Base-by-base conservation (phyloP, 495 filamentous ascomycete genomes). In the Daldinia grandis region DNA sequence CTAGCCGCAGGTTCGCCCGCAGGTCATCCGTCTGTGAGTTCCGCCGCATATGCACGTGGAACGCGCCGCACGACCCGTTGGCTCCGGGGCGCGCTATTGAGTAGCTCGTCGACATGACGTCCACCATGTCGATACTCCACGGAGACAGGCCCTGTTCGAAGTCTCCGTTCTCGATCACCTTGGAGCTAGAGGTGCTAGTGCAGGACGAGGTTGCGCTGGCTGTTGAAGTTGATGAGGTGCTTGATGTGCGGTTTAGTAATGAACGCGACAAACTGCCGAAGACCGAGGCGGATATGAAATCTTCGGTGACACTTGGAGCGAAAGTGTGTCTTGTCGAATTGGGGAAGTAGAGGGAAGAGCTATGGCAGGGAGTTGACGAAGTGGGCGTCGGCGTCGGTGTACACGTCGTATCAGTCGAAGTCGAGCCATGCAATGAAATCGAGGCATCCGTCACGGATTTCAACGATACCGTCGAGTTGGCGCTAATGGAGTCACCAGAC, bases 91-190 rank as follows among this genome's bases (percentile, higher is more conserved):
- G 27, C 0, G 56, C 33, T 1, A 73, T 21, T 0, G 53, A 47
- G 69, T 76, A 76, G 35, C 38, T 44, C 17, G 75, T 76, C 44
- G 72, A 75, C 69, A 76, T 58, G 15, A 75, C 40, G 50, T 76
- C 75, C 7, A 75, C 72, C 10, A 76, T 67, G 62, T 76, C 75
- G 7, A 76, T 50, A 51, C 72, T 75, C 75, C 75, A 76, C 1
- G 75, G 75, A 1, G 75, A 75, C 1, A 76, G 35, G 5, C 75
- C 75, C 3, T 50, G 49, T 37, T 76, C 75, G 58, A 76, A 76
- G 67, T 75, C 72, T 2, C 75, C 75, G 50, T 76, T 75, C 47
- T 73, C 69, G 30, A 76, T 62, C 37, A 62, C 57, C 28, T 60
- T 53, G 0, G 19, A 55, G 64, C 55, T 62, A 1, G 54, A 30